Base-by-base conservation (phyloP, 2,329 filamentous ascomycete species). In the Cylindrodendrum hubeiense region DNA sequence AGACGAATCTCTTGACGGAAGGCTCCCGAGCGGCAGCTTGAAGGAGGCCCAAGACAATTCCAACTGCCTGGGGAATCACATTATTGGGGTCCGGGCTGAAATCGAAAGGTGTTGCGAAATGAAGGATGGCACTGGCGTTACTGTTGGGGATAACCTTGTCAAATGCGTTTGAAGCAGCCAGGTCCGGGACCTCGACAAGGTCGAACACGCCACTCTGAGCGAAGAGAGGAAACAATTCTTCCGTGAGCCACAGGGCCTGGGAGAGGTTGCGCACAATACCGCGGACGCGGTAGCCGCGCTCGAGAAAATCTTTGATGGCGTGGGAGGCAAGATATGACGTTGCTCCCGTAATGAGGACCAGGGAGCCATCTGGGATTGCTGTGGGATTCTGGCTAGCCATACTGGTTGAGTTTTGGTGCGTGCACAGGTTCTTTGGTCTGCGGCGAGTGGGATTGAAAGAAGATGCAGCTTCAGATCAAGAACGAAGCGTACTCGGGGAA, bases 311-410 rank as follows among this genome's bases (percentile, higher is more conserved):
- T 13, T 49, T 58, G 4, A 50, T 46, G 10, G 50, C 43, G 26
- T 58, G 33, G 9, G 43, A 49, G 17, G 43, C 54, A 8, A 46
- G 33, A 37, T 58, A 58, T 43, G 43, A 30, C 24, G 46, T 58
- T 10, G 54, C 54, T 26, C 54, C 54, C n/a, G 54, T 58, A 28
- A 58, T 33, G 22, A 58, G 54, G 19, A 58, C 28, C 54, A 43
- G 37, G 26, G 43, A 58, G 5, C 54, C 54, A 13, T 28, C 21
- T 21, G 54, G 54, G 30, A 58, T 60, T 15, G 34, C 43, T 24
- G 43, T 57, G 33, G 30, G 4, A n/a, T 3, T 39, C 4, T 39
- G 15, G 17, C 37, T 39, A n/a, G 37, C 37, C 37, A 39, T 39
- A 39, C 17, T 3, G 7, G n/a, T 15, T n/a, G 34, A 15, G 17